Percentiles rank a stretch among this genome's conserved stretches.
Conservation (phyloP, 805 yeast species). For the Schwanniomyces occidentalis region DNA sequence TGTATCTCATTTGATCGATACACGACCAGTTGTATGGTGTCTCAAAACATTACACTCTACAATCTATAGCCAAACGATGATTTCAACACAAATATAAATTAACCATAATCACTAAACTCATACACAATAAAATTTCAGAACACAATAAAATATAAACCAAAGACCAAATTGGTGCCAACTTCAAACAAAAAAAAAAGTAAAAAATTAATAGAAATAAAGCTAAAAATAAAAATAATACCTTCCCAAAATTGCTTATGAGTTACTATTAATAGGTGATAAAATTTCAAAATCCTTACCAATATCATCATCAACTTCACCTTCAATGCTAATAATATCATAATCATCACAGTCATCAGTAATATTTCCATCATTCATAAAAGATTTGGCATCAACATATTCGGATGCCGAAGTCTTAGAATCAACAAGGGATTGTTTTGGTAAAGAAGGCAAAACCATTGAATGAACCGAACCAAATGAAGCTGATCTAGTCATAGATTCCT, state of each 20-base stretch:
- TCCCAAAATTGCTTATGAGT: conserved; percentile 1
- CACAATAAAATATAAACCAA: background rate
- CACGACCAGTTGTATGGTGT: too few species aligned
- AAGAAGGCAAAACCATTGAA: conserved; percentile 31
- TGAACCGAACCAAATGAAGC: conserved; percentile 19
- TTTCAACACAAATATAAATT: too few species aligned
- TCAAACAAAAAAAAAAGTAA: background rate
- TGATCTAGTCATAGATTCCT: too few species aligned
- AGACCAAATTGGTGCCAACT: background rate
- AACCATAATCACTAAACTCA: background rate
- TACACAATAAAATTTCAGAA: background rate
- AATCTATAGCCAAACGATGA: too few species aligned
- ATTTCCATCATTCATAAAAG: conserved; percentile 7
- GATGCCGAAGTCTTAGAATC: conserved; percentile 15
- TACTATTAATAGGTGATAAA: conserved; percentile 25
- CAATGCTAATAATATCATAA: conserved; percentile 34
- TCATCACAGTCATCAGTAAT: conserved; percentile 24
- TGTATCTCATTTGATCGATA: too few species aligned
- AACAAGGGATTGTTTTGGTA: conserved; percentile 26
- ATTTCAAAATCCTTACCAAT: conserved; percentile 39
- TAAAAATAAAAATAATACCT: background rate
- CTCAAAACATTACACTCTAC: too few species aligned
- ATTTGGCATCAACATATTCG: conserved; percentile 22
- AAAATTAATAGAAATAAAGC: conserved; percentile 1
- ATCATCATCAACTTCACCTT: conserved; percentile 27